Evolutionary conservation across 164 flowering plant species (phyloP).

Genomic region (Saururus chinensis): DNA sequence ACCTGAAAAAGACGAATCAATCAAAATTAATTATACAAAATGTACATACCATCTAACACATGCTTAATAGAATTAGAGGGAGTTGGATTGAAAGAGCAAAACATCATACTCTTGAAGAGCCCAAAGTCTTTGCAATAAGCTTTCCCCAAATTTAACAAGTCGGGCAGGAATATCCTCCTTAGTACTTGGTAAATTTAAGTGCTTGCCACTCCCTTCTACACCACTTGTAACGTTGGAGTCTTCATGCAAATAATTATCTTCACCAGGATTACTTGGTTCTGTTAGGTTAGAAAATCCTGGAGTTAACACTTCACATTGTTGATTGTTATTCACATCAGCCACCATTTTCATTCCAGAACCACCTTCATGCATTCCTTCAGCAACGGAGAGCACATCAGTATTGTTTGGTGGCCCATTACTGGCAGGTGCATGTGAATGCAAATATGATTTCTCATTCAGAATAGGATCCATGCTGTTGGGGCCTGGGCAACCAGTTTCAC

Average conservation of each 20-base stretch:
- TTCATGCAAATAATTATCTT: too few species aligned
- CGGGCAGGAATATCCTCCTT: conserved; percentile 22
- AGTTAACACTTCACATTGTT: too few species aligned
- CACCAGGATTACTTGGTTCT: too few species aligned
- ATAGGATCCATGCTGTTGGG: conserved; percentile 1
- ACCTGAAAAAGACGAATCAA: neutral
- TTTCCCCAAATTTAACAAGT: conserved; percentile 39
- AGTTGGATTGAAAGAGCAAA: neutral
- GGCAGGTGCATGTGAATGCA: conserved; percentile 6
- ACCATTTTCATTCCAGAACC: conserved; percentile 11
- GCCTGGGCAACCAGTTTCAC: too few species aligned
- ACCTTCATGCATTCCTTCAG: conserved; percentile 8
- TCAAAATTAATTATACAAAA: too few species aligned
- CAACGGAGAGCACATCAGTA: conserved; percentile 7
- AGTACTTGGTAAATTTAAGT: conserved; percentile 2
- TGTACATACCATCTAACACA: too few species aligned
- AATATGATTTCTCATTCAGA: conserved; percentile 8
- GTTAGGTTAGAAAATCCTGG: too few species aligned
- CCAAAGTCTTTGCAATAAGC: conserved; percentile 50
- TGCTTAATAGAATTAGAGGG: too few species aligned
- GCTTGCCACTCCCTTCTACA: conserved; percentile 8
- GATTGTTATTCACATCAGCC: conserved; percentile 7
- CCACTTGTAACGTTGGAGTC: too few species aligned
- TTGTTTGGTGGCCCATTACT: conserved; percentile 7
- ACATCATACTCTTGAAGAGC: conserved; percentile 39